Base-by-base conservation (phyloP, 2,329 filamentous ascomycete genomes). In the Nemania sp. region DNA sequence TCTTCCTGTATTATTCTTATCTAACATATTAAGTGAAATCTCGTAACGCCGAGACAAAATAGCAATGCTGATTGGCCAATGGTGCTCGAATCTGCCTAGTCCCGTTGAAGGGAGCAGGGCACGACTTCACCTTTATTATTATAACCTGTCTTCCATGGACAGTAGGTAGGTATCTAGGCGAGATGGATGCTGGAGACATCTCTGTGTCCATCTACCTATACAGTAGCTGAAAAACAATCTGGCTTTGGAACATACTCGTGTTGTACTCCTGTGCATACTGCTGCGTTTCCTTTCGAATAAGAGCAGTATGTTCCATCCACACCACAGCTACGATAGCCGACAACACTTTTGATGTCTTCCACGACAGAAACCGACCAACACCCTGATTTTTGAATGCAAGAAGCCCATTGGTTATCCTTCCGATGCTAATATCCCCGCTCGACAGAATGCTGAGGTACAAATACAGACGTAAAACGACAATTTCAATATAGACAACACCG, bases 371-470 rank as follows among this genome's bases (percentile, higher is more conserved):
- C 61, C 68, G 1, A 53, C 58, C 54, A 70, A 63, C 62, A 53
- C 63, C 58, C 26, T 13, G 3, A 2, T 41, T 64, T 63, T 62
- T 64, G 38, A 62, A 69, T 69, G 67, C 64, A 51, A 49, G 61
- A 69, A 55, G 47, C 24, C 57, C 49, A 27, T 64, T n/a, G 27
- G 18, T 32, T 24, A 38, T 47, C 63, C 60, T 53, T 45, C 49
- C 35, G 45, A 63, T 51, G 58, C 61, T 38, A 53, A 35, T 51
- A 58, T 61, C 49, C 52, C 61, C 64, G 63, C 53, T 62, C 8
- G 35, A 65, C 55, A 62, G 47, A 63, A 68, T 65, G 62, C 54
- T 55, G 18, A 59, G 27, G 32, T 67, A 54, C 41, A 61, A 59
- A 65, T 64, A 62, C 38, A 62, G 27, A 22, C 27, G 29, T 15